A percentile compares a stretch with the other conserved stretches of the same genome.
Evolutionary conservation across 75 land plant genomes (phyloP).

Genomic region (Cunninghamia lanceolata): DNA sequence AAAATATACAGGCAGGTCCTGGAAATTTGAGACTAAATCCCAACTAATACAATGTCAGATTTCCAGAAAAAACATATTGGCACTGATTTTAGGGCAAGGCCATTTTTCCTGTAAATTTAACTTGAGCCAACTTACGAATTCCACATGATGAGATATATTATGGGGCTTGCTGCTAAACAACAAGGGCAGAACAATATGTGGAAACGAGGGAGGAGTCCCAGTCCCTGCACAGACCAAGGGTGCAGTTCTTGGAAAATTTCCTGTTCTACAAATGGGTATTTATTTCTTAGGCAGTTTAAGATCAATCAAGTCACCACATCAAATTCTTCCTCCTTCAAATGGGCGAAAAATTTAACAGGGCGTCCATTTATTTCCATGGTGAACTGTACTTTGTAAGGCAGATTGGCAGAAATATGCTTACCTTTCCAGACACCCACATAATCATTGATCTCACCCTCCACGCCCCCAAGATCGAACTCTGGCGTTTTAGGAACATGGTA

Average conservation of each 20-base stretch:
- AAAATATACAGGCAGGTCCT: not conserved
- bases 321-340: slow-evolving; percentile 79
- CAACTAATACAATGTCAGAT: not conserved
- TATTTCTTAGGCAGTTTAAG: not conserved
- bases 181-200: not conserved
- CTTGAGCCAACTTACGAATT: not conserved
- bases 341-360: slow-evolving; percentile 63
- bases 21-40: not conserved
- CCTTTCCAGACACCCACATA: slow-evolving; percentile 68
- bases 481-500: slow-evolving; percentile 76
- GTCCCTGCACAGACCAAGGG: not conserved
- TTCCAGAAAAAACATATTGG: not conserved
- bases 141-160: not conserved
- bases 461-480: slow-evolving; percentile 61
- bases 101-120: not conserved
- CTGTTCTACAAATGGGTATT: not conserved
- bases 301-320: slow-evolving; percentile 27
- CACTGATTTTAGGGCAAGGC: not conserved
- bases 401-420: slow-evolving; percentile 71
- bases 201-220: not conserved
- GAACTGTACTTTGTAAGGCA: slow-evolving; percentile 83
- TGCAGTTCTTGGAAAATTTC: not conserved
- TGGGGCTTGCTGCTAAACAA: not conserved
- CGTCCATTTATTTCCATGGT: slow-evolving; percentile 35
- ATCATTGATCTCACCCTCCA: slow-evolving; percentile 71